phyloP scores from a whole-genome alignment of 768 basidiomycete species.

The Melanogaster broomeanus region DNA sequence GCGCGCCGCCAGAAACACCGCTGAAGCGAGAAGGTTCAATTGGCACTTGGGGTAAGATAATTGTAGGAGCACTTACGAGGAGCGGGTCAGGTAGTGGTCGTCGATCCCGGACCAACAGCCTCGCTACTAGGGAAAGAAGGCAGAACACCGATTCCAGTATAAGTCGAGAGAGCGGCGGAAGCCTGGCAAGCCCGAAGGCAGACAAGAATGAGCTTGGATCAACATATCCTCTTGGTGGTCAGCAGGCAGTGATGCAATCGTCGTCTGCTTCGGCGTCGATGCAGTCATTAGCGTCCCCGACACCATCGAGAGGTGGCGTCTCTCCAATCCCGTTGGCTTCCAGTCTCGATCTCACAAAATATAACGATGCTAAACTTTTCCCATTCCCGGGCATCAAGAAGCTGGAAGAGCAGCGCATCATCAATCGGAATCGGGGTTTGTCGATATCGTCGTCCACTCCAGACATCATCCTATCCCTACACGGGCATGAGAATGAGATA shows the following conservation, averaged over 20 bases:
- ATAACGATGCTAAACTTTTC: constrained; percentile 76
- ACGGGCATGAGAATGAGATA: constrained; percentile 44
- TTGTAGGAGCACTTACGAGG: constrained; percentile 67
- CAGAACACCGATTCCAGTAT: constrained; percentile 72
- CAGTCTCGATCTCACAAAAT: constrained; percentile 69
- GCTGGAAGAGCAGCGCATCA: constrained; percentile 67
- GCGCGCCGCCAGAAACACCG: constrained; percentile 41
- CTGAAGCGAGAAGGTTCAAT: constrained; percentile 62
- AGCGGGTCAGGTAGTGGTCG: constrained; percentile 68
- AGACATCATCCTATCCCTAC: constrained; percentile 45
- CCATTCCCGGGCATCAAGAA: constrained; percentile 88
- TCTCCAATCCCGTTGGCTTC: constrained; percentile 83
- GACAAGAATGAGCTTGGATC: constrained; percentile 49
- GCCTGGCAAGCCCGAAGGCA: constrained; percentile 60
- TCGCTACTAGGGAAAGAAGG: constrained; percentile 63
- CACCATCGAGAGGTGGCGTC: constrained; percentile 54
- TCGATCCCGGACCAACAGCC: constrained; percentile 79
- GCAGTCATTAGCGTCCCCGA: constrained; percentile 58
- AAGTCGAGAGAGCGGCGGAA: constrained; percentile 76
- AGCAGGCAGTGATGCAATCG: constrained; percentile 59
- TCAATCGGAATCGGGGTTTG: constrained; percentile 54
- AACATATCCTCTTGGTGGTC: constrained; percentile 43
- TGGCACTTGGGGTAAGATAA: constrained; percentile 65
- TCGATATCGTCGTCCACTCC: constrained; percentile 50
- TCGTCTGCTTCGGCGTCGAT: constrained; percentile 68